phyloP scores from a whole-genome alignment of 805 yeast species.

The Metschnikowia lunata region DNA sequence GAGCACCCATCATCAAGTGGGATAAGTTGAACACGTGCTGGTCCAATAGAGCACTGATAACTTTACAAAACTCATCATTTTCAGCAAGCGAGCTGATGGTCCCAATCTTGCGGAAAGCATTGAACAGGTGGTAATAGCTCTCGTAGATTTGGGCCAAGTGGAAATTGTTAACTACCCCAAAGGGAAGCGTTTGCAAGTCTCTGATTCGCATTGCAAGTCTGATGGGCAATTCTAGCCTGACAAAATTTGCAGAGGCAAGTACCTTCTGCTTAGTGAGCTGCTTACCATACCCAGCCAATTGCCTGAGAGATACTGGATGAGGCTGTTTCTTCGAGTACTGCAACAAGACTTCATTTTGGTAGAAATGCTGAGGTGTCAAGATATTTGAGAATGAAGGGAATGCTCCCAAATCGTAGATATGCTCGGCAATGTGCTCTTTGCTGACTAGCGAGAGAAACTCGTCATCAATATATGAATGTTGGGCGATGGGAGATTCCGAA shows the following conservation, averaged over 20 bases:
- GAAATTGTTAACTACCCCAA: conserved; percentile 75
- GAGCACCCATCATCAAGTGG: conserved; percentile 87
- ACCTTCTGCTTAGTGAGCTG: conserved; percentile 72
- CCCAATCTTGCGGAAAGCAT: conserved; percentile 72
- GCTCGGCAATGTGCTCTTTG: conserved; percentile 26
- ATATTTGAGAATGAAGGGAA: conserved; percentile 40
- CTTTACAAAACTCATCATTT: conserved; percentile 66
- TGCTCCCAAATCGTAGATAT: conserved; percentile 35
- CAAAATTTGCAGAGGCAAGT: conserved; percentile 82
- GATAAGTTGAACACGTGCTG: conserved; percentile 81
- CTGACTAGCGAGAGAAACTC: conserved; percentile 32
- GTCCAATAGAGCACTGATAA: conserved; percentile 61
- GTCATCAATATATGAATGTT: conserved; percentile 24
- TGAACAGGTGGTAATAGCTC: conserved; percentile 82
- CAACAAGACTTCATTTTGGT: conserved; percentile 68
- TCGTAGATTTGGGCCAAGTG: conserved; percentile 87
- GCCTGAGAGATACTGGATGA: conserved; percentile 86
- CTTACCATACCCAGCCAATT: conserved; percentile 85
- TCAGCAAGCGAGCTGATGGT: conserved; percentile 66
- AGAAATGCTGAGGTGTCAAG: conserved; percentile 68
- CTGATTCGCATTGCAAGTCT: conserved; percentile 76
- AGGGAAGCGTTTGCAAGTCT: conserved; percentile 79
- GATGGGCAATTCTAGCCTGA: conserved; percentile 76
- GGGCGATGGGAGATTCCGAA: not conserved
- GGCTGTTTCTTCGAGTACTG: conserved; percentile 63